Evolutionary conservation across 202 grass and related monocot species (phyloP).

Genomic region (Thinopyrum obtusiflorum): DNA sequence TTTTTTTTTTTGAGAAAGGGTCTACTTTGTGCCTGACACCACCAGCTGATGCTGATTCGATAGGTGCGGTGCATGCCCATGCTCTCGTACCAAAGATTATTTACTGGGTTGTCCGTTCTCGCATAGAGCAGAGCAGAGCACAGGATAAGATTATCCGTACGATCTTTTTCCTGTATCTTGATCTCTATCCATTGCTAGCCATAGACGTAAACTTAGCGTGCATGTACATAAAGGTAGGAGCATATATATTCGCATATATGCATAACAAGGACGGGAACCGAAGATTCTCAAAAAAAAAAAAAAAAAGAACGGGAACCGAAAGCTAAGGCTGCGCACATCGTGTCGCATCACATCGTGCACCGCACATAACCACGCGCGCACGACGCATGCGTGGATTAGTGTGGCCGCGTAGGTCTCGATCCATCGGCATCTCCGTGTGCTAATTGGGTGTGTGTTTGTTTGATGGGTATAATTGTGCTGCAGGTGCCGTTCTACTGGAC

Average conservation of each 20-base stretch:
- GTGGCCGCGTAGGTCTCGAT: neutral
- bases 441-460: neutral
- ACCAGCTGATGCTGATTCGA: too few relatives aligned
- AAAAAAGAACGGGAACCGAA: too few relatives aligned
- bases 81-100: neutral
- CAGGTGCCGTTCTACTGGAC: conserved; percentile 98
- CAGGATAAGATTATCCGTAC: neutral
- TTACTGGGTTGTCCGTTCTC: too few relatives aligned
- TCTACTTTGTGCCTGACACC: too few relatives aligned
- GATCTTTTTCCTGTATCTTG: too few relatives aligned
- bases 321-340: neutral
- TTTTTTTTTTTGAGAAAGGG: too few relatives aligned
- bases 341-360: neutral
- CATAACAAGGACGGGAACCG: neutral
- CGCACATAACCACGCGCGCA: neutral
- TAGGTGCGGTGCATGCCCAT: neutral
- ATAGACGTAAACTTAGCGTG: neutral
- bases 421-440: neutral
- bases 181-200: neutral
- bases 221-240: neutral
- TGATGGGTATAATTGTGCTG: neutral
- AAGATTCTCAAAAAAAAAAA: too few relatives aligned
- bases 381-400: neutral
- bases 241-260: conserved; percentile 17
- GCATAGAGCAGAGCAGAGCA: neutral